Percentiles rank a stretch among this genome's conserved stretches.
Conservation (phyloP, 2,329 filamentous ascomycete genomes). For the Graphilbum sp. region DNA sequence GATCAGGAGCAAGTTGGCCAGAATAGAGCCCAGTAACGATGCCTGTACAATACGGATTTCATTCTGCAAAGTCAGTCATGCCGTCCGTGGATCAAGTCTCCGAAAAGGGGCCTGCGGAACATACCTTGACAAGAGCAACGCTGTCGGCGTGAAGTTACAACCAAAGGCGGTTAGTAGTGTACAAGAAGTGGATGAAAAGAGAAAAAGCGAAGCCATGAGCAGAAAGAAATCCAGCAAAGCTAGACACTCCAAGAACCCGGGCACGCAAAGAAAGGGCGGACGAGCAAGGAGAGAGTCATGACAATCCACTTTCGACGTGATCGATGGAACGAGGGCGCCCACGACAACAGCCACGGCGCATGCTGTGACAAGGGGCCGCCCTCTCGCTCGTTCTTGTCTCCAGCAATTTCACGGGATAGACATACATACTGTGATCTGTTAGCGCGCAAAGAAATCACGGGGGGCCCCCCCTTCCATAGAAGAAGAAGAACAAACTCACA, state of each 20-base stretch:
- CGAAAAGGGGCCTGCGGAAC: slow-evolving; percentile 6
- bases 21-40: slow-evolving; percentile 73
- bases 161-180: slow-evolving; percentile 17
- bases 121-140: slow-evolving; percentile 57
- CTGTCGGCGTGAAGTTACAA: slow-evolving; percentile 23
- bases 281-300: no score
- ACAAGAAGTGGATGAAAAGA: slow-evolving; percentile 1
- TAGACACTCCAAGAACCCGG: no score
- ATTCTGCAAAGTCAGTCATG: no score
- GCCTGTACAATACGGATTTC: slow-evolving; percentile 87
- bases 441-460: neutral
- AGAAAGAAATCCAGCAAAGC: slow-evolving; percentile 6
- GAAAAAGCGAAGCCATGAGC: neutral
- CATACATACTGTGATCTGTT: slow-evolving; percentile 35
- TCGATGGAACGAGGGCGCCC: slow-evolving; percentile 35
- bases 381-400: slow-evolving; percentile 30
- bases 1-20: slow-evolving; percentile 77
- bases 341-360: no score
- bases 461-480: no score
- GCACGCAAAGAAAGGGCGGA: no score
- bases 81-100: no score
- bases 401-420: slow-evolving; percentile 20
- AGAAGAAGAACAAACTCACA: slow-evolving; percentile 23
- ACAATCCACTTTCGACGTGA: no score
- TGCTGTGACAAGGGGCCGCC: no score